Evolutionary conservation across 441 rosid genomes (phyloP), one percentile per base, ranked within the genome.

Genomic region (Eutrema salsugineum): DNA sequence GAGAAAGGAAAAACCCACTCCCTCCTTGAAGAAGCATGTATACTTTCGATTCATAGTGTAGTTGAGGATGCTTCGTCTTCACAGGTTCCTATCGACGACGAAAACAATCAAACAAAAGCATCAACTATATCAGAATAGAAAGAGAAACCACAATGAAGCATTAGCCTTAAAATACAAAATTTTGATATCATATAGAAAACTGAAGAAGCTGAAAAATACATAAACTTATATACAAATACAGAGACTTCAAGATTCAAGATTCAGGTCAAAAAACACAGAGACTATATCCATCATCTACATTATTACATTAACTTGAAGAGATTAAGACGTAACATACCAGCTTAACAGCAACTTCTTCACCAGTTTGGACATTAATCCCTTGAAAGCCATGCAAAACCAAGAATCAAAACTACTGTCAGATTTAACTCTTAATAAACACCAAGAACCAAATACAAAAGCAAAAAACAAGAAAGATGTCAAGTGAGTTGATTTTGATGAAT

Each of bases 21-120:
- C 90, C 90, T 77, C 92, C 92, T 70, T 87, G 92, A 70, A 87
- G 90, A 76, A 87, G 77, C 87, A 82, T 80, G 71, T 85, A 87
- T 40, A 87, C 66, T 83, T 87, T 87, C 51, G 90, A 87, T 76
- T 87, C 92, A 66, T 87, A 84, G 33, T 80, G 85, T 35, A 87
- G 88, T 79, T 87, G 92, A 57, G 90, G 90, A 71, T 87, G 90
- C 78, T 81, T 85, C 36, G 87, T 87, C 82, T 87, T 85, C 78
- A 48, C 87, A 70, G 85, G 62, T 70, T 86, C 88, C 90, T 87
- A 75, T 11, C 10, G 19, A 44, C 43, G 40, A 50, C 20, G 0
- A 42, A 20, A 51, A 15, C 14, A 9, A 27, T 51, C 4, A 22
- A 49, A n/a, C 15, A 11, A 49, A 19, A 22, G 17, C 15, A 20